Evolutionary conservation across 1,139 yeast genomes (phyloP), one percentile per base, ranked within the genome.

Genomic region (Magnusiomyces fungicola): DNA sequence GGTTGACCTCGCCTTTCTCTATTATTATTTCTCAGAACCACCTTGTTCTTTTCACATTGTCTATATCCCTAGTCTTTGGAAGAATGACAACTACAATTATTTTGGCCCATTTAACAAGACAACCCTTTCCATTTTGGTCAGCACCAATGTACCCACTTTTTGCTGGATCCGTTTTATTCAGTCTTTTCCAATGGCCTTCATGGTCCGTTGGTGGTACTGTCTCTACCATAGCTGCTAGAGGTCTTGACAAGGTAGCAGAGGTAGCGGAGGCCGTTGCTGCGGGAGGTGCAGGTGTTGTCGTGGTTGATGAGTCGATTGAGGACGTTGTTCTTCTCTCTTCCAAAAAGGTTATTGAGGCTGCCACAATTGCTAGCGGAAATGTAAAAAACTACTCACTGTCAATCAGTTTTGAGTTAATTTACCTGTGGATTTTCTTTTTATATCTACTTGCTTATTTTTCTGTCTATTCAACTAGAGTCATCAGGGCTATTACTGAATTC

Each of bases 11-110:
- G 27, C 71, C 72, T 3, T 63, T 65, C 52, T 68, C 73, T 30
- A 55, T 51, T 18, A 56, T 69, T 24, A 59, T 71, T 27, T 42
- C 54, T 18, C 57, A 61, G 24, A 68, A 69, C 56, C 86, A 84
- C 48, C 74, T 80, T 45, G 70, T 76, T 29, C 75, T 87, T 21
- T 72, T 80, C 62, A 72, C 80, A 19, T 62, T 83, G 50, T 74
- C 83, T 3, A 74, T 80, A 55, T 85, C 92, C 3, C 81, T 81
- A 58, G 70, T 78, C 10, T 88, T 84, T 51, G 92, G 90, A 10
- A 73, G 92, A 58, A 78, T 82, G 56, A 69, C 74, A 6, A 71
- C 75, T 1, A 60, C 70, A 25, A 65, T 71, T 43, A 84, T 84
- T 57, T 70, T 82, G 55, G 84, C 84, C 16, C 94, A 84, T 65